A percentile compares a stretch with the other conserved stretches of the same genome.
These are phyloP conservation scores for Symbiodinium pilosum DNA, from an alignment of 73 alveolate genomes.

Conservation along the genomic window DNA sequence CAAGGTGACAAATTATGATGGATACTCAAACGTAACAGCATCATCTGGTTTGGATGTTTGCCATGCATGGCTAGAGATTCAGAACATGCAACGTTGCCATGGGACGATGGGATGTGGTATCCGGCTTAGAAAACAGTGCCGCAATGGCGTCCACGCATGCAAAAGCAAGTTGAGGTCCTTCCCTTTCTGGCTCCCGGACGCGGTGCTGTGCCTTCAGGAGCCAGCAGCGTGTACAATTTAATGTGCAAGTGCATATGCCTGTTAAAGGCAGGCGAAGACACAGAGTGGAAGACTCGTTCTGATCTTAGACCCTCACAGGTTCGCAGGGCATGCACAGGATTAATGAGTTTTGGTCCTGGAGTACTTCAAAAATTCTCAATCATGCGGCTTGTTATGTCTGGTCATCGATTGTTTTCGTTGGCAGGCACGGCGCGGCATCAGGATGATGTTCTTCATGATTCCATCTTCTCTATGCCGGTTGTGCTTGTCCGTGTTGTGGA, in stretches of 20 bases:
- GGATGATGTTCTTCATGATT: too few relatives aligned
- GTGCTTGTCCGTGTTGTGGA: too few relatives aligned
- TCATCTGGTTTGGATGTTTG: too few relatives aligned
- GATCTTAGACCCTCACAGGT: background rate
- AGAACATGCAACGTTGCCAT: background rate
- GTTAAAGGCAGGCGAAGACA: background rate
- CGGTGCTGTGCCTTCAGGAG: background rate
- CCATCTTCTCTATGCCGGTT: too few relatives aligned
- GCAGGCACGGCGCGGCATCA: too few relatives aligned
- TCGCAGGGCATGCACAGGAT: background rate
- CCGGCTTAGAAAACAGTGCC: background rate
- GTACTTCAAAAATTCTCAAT: too few relatives aligned
- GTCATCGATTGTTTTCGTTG: too few relatives aligned
- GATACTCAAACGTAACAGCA: too few relatives aligned
- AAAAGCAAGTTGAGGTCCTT: background rate
- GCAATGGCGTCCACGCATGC: background rate
- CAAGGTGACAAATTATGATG: too few relatives aligned
- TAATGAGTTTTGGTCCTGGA: too few relatives aligned
- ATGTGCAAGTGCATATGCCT: background rate
- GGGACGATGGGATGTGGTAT: constrained; percentile 2
- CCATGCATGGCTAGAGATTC: background rate
- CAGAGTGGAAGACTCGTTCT: background rate
- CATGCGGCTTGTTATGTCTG: too few relatives aligned
- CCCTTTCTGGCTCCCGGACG: background rate
- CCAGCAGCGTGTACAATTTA: background rate